Evolutionary conservation across 441 rosid species (phyloP), one percentile per base, ranked within the genome.

Genomic region (Brassica balearica): DNA sequence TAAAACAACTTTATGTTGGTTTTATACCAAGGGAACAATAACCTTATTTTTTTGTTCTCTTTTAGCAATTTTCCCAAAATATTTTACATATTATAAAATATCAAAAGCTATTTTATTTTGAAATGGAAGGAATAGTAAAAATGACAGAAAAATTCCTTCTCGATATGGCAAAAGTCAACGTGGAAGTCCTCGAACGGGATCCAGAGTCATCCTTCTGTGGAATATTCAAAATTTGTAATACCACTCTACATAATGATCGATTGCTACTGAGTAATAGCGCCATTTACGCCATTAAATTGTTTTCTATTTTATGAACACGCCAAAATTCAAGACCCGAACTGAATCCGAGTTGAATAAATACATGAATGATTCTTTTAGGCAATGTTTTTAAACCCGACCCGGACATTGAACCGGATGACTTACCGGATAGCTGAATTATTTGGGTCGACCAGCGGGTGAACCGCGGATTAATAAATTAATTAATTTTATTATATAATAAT

Each of bases 121-220:
- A 38, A 38, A 38, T 38, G 46, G 46, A 38, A 38, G 46, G 46
- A 38, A 38, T 9, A 9, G 8, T 38, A 38, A 38, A 38, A 8
- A 38, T 38, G 46, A 38, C 46, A 38, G 46, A 38, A 38, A 38
- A 8, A 2, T 38, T 38, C 46, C 46, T 8, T 38, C 46, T 38
- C 0, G 41, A 34, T 34, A 9, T 7, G 46, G 11, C 34, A 69
- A 69, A 74, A 80, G 82, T 80, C 79, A 80, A 80, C 43, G 68
- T 20, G 3, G 0, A 69, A 74, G 68, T 79, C 79, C n/a, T 74
- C 59, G 6, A 53, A 53, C 53, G 71, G 71, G 62, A 2, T 73
- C 77, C 58, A 7, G 4, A 14, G 10, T 38, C 29, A 70, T 22
- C 0, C 14, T 0, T 65, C 11, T 38, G 27, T 71, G 1, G 73